Conservation (phyloP, 2,329 filamentous ascomycete species). For the Botrytis porri region DNA sequence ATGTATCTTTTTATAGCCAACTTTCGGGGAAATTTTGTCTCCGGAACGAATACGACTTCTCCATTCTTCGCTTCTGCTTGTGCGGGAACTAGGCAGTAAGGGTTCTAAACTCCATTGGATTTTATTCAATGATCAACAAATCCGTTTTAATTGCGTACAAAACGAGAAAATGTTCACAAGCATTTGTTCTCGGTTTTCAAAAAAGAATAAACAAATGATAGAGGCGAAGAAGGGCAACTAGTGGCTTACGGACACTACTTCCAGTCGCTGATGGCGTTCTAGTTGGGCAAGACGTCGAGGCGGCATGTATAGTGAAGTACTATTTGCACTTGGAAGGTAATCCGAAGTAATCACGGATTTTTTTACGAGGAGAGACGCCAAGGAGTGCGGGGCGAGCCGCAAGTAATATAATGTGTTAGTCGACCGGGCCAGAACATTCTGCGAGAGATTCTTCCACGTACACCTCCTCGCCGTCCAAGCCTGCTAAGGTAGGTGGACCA, state of each 20-base stretch:
- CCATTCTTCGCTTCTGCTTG: not conserved
- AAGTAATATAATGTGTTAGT: not conserved
- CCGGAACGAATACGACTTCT: not conserved
- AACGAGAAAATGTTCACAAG: not conserved
- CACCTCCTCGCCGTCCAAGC: not conserved
- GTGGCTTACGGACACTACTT: not conserved
- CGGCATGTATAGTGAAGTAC: not conserved
- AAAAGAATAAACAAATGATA: not conserved
- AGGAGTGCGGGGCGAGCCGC: not conserved
- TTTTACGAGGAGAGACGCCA: not conserved
- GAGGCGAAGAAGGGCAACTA: not conserved
- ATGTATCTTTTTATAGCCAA: not conserved
- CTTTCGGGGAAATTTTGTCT: not conserved
- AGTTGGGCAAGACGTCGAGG: not conserved
- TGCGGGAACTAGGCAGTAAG: not conserved
- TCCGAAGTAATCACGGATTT: not conserved
- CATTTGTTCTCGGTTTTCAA: not conserved
- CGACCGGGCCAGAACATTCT: not conserved
- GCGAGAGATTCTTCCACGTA: not conserved
- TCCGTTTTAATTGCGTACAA: not conserved
- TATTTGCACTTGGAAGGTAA: no score
- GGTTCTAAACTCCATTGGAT: not conserved
- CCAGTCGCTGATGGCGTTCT: not conserved
- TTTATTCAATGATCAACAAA: not conserved
- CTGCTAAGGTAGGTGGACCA: not conserved